These are phyloP conservation scores for Paratrimastix pyriformis DNA, from an alignment of 78 protist genomes.

Conservation along the genomic window DNA sequence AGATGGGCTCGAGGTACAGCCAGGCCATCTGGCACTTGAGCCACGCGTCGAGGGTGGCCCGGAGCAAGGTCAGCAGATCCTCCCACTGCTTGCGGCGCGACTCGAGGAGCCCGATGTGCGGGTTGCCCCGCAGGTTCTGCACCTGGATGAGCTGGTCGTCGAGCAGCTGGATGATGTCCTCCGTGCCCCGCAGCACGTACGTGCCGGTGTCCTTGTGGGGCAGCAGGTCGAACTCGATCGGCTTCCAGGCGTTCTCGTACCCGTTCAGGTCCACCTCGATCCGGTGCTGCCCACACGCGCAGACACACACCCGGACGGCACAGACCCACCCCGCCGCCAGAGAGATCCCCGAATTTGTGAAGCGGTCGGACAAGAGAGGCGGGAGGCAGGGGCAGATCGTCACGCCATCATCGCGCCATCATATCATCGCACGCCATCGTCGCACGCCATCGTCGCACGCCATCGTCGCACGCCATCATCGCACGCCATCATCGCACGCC, in stretches of 20 bases:
- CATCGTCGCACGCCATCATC: too few relatives aligned
- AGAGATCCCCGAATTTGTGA: too few relatives aligned
- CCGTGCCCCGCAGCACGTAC: slow-evolving; percentile 35
- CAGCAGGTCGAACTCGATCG: slow-evolving; percentile 13
- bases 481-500: too few relatives aligned
- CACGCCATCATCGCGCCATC: too few relatives aligned
- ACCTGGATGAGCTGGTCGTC: slow-evolving; percentile 70
- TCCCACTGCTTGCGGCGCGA: slow-evolving; percentile 35
- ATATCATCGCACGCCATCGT: too few relatives aligned
- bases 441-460: too few relatives aligned
- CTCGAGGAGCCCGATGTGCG: slow-evolving; percentile 35
- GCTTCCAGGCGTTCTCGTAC: slow-evolving; percentile 52
- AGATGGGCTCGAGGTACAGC: slow-evolving; percentile 67
- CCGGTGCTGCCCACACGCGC: slow-evolving; percentile 59
- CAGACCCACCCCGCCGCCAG: too few relatives aligned
- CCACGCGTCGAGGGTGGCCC: slow-evolving; percentile 54
- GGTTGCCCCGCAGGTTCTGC: slow-evolving; percentile 58
- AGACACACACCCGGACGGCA: too few relatives aligned
- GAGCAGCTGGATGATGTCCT: slow-evolving; percentile 47
- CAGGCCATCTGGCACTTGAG: slow-evolving; percentile 50
- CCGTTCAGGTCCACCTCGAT: slow-evolving; percentile 55
- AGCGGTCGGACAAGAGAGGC: too few relatives aligned
- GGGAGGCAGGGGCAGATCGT: too few relatives aligned
- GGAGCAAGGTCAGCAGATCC: slow-evolving; percentile 14
- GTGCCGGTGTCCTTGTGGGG: slow-evolving; percentile 48